Evolutionary conservation across 208 protist species (phyloP), one percentile per base, ranked within the genome.

Genomic region (Leptomonas pyrrhocoris): DNA sequence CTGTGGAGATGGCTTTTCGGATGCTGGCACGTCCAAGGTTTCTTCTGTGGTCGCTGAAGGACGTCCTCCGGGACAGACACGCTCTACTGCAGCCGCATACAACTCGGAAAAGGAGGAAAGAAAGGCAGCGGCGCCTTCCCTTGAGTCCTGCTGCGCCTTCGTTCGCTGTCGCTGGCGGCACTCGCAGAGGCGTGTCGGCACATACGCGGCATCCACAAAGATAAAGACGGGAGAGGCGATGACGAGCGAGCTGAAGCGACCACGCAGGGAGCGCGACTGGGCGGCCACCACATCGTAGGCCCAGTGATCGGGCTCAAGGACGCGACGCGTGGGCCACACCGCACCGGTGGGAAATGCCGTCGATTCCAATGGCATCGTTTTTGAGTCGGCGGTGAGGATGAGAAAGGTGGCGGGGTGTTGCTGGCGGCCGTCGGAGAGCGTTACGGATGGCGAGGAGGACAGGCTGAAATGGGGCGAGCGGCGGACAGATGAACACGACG

Each of bases 241-340:
- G 27, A 15, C 6, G 31, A 49, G 18, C 2, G 36, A 28, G 55
- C 31, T 13, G 48, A 45, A 31, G 30, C 27, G 28, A 31, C 51
- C 16, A 18, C 34, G 56, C 16, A 45, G 42, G 46, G 27, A 36
- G 12, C 2, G 56, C 31, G 55, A 21, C 18, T 45, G 43, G 4
- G 58, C 25, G 4, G 56, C 50, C 42, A 77, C 64, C 21, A 77
- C 53, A 43, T 71, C 58, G 50, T 77, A 77, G 50, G 72, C 72
- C 72, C 72, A 77, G 43, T 77, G 72, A 9, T 38, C 56, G 1
- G 72, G 18, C 19, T 71, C 72, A 30, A 77, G 64, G 15, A 77
- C 48, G 25, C 48, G 54, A 28, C 23, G 57, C 18, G 51, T 30
- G 11, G 64, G 64, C 53, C 48, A 12, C 0, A 48, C 11, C 11